Percentiles rank a stretch among this genome's conserved stretches.
Conservation (phyloP, 805 yeast species). For the Myxozyma neotropica region DNA sequence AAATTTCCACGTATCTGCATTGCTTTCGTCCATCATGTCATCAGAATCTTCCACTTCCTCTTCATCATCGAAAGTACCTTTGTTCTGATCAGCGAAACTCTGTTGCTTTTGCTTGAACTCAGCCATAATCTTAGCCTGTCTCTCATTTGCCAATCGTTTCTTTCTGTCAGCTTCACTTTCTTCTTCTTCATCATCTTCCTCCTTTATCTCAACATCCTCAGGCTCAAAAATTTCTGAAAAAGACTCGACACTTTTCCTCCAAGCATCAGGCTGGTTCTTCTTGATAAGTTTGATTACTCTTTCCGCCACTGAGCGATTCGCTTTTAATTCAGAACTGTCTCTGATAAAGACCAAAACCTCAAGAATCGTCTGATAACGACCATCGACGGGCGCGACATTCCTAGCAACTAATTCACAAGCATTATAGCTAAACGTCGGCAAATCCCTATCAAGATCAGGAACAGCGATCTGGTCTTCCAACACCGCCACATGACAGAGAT, state of each 20-base stretch:
- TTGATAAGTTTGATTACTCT: conserved; percentile 28
- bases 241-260: conserved; percentile 33
- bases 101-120: conserved; percentile 79
- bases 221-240: conserved; percentile 1
- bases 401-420: conserved; percentile 12
- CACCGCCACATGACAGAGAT: conserved; percentile 67
- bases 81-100: conserved; percentile 63
- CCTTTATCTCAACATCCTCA: conserved; percentile 12
- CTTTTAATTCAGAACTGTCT: conserved; percentile 5
- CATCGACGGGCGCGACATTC: conserved; percentile 16
- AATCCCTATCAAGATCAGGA: conserved; percentile 9
- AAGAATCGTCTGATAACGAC: conserved; percentile 17
- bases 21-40: not conserved
- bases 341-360: conserved; percentile 22
- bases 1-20: conserved; percentile 55
- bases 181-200: conserved; percentile 33
- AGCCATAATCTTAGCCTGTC: conserved; percentile 71
- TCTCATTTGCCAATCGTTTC: conserved; percentile 67
- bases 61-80: conserved; percentile 45
- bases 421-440: conserved; percentile 23
- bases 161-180: conserved; percentile 52
- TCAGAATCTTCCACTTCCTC: conserved; percentile 40
- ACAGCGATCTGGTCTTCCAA: conserved; percentile 46
- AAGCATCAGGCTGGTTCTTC: conserved; percentile 24
- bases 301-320: conserved; percentile 25